phyloP scores from a whole-genome alignment of 1,284 basidiomycete genomes.

The Macrocybe sp. region DNA sequence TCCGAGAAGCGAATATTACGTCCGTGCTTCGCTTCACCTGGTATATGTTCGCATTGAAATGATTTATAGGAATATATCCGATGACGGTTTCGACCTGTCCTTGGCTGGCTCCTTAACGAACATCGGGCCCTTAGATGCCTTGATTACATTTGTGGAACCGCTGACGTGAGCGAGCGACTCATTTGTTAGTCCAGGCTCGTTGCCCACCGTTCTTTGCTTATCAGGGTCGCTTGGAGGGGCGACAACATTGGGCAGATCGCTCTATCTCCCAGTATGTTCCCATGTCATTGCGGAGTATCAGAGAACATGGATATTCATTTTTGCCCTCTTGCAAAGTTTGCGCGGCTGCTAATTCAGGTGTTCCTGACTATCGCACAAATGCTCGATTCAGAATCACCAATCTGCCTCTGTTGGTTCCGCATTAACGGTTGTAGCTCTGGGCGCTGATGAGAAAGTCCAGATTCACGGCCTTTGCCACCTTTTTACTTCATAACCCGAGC shows the following conservation, averaged over 20 bases:
- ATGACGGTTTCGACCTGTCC: constrained; percentile 59
- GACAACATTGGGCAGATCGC: constrained; percentile 62
- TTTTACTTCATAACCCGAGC: constrained; percentile 57
- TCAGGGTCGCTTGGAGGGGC: constrained; percentile 62
- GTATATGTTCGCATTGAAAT: not conserved
- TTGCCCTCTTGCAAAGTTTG: constrained; percentile 41
- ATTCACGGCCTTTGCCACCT: constrained; percentile 67
- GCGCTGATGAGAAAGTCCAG: constrained; percentile 19
- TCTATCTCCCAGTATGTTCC: constrained; percentile 47
- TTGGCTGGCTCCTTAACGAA: constrained; percentile 56
- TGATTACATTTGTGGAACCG: constrained; percentile 58
- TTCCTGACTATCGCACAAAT: constrained; percentile 55
- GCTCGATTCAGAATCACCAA: constrained; percentile 55
- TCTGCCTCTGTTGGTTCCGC: constrained; percentile 32
- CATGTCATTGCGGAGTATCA: too few relatives aligned
- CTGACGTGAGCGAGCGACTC: constrained; percentile 26
- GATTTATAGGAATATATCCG: constrained; percentile 41
- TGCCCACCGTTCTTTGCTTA: constrained; percentile 3
- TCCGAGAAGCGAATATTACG: constrained; percentile 62
- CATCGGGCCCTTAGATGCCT: constrained; percentile 60
- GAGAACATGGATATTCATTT: too few relatives aligned
- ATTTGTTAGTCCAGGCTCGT: not conserved
- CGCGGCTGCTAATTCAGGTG: constrained; percentile 61
- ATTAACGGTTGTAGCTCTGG: not conserved
- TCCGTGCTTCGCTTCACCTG: constrained; percentile 23